phyloP scores from a whole-genome alignment of 108 stramenopile species.

The Fragilariopsis cylindrus region DNA sequence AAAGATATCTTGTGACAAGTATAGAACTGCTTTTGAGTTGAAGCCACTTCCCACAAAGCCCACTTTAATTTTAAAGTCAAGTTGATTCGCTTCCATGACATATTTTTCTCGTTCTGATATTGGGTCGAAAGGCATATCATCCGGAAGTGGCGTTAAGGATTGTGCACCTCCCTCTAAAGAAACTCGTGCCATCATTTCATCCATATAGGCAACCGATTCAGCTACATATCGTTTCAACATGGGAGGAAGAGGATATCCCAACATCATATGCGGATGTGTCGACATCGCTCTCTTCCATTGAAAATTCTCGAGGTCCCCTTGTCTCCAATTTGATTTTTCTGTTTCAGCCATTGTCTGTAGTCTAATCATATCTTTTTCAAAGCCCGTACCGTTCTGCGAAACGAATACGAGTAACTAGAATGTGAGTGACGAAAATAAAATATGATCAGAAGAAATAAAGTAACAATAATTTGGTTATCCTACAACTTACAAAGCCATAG shows the following conservation, averaged over 20 bases:
- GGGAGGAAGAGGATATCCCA: conserved; percentile 70
- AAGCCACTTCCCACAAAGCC: conserved; percentile 82
- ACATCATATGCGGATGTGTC: conserved; percentile 68
- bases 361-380: conserved; percentile 68
- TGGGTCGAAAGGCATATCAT: conserved; percentile 66
- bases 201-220: conserved; percentile 72
- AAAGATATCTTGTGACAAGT: conserved; percentile 85
- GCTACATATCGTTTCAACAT: conserved; percentile 72
- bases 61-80: conserved; percentile 46
- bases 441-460: too few species aligned
- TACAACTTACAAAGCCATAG: conserved; percentile 52
- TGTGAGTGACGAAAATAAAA: too few species aligned
- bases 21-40: conserved; percentile 87
- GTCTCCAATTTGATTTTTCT: conserved; percentile 44
- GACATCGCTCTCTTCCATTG: conserved; percentile 68
- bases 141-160: conserved; percentile 46
- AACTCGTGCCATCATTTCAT: conserved; percentile 69
- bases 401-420: too few species aligned
- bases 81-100: conserved; percentile 32
- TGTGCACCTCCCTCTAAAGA: conserved; percentile 16
- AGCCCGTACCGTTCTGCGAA: conserved; percentile 50
- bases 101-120: conserved; percentile 42
- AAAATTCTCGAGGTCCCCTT: conserved; percentile 38
- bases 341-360: conserved; percentile 45
- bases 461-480: too few species aligned